These are phyloP conservation scores for Termitomyces sp. DNA, from an alignment of 1,284 basidiomycete genomes.

Conservation along the genomic window DNA sequence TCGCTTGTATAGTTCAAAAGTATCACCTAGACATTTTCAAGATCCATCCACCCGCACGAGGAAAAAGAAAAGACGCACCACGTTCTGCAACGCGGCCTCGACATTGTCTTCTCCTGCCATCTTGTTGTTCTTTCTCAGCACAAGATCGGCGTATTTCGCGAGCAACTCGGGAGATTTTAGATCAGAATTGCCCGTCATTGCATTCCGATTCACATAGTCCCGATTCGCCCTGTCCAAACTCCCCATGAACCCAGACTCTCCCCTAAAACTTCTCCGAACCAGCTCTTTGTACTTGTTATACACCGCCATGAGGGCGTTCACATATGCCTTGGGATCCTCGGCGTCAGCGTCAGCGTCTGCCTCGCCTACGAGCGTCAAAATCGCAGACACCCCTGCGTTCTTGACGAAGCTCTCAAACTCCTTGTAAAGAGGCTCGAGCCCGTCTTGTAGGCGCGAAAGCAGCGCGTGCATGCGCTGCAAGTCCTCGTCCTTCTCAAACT, in stretches of 20 bases:
- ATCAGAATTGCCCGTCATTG: slow-evolving; percentile 78
- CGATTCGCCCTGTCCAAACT: slow-evolving; percentile 94
- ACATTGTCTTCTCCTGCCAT: slow-evolving; percentile 87
- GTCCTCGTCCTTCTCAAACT: slow-evolving; percentile 85
- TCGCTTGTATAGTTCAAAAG: slow-evolving; percentile 99
- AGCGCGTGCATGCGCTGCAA: slow-evolving; percentile 86
- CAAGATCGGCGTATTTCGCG: slow-evolving; percentile 88
- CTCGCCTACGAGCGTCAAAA: slow-evolving; percentile 79
- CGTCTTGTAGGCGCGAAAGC: slow-evolving; percentile 76
- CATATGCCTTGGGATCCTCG: slow-evolving; percentile 87
- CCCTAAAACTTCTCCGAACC: slow-evolving; percentile 86
- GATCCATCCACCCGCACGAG: background rate
- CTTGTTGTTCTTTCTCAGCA: slow-evolving; percentile 96
- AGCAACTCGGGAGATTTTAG: slow-evolving; percentile 94
- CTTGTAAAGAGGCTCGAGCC: slow-evolving; percentile 80
- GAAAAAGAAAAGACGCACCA: slow-evolving; percentile 89
- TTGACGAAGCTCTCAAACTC: slow-evolving; percentile 92
- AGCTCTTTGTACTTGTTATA: slow-evolving; percentile 91
- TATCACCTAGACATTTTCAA: slow-evolving; percentile 65
- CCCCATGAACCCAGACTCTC: slow-evolving; percentile 93
- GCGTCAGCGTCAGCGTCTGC: slow-evolving; percentile 57
- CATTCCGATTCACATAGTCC: slow-evolving; percentile 94
- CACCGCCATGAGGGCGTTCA: slow-evolving; percentile 88
- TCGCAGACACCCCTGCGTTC: slow-evolving; percentile 78
- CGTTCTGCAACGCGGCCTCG: slow-evolving; percentile 86